phyloP scores from a whole-genome alignment of 2,329 filamentous ascomycete genomes.

The Rhinocladiella mackenziei region DNA sequence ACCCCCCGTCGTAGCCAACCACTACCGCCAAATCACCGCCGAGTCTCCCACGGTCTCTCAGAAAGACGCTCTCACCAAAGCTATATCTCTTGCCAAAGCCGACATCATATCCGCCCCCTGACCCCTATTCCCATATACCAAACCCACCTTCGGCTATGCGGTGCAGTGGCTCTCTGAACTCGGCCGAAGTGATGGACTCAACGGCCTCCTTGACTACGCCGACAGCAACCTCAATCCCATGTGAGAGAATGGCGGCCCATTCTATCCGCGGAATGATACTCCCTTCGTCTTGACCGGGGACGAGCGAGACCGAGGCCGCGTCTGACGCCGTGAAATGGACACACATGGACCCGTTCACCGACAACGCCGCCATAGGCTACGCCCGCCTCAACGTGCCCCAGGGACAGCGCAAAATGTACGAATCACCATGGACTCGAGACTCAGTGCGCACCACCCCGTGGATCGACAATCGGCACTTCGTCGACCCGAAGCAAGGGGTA shows the following conservation, averaged over 20 bases:
- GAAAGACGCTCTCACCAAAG: slow-evolving; percentile 5
- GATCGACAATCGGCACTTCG: slow-evolving; percentile 17
- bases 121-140: slow-evolving; percentile 17
- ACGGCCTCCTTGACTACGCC: slow-evolving; percentile 15
- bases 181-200: slow-evolving; percentile 13
- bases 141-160: slow-evolving; percentile 32
- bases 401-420: slow-evolving; percentile 22
- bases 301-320: too few species aligned
- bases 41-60: slow-evolving; percentile 3
- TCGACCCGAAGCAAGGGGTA: slow-evolving; percentile 7
- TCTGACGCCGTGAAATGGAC: slow-evolving; percentile 13
- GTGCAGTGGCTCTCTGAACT: slow-evolving; percentile 35
- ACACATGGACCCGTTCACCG: slow-evolving; percentile 17
- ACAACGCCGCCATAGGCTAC: slow-evolving; percentile 22
- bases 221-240: slow-evolving; percentile 16
- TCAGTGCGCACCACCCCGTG: slow-evolving; percentile 10
- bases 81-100: slow-evolving; percentile 7
- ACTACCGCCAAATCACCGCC: slow-evolving; percentile 27
- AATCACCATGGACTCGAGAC: slow-evolving; percentile 17
- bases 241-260: slow-evolving; percentile 22
- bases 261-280: slow-evolving; percentile 21
- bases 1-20: slow-evolving; percentile 29
- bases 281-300: slow-evolving; percentile 22
- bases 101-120: not conserved
- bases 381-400: slow-evolving; percentile 19